Evolutionary conservation across 1,284 basidiomycete genomes (phyloP), one percentile per base, ranked within the genome.

Genomic region (Moesziomyces antarcticus): DNA sequence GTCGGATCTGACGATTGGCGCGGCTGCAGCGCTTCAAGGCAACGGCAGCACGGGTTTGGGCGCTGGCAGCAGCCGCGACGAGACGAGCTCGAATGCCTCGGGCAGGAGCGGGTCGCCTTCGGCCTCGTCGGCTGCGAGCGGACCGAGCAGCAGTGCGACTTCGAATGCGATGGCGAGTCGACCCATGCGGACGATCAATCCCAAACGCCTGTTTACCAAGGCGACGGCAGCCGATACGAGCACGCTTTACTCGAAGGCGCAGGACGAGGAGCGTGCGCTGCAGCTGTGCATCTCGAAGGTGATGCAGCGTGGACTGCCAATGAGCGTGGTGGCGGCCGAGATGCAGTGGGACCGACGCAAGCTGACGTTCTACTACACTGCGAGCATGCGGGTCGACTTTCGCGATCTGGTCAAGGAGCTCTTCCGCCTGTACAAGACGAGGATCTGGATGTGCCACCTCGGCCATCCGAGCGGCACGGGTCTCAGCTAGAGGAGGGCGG

Each of bases 311-410:
- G 82, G 94, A 81, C 86, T 99, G 80, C 94, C 94, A 18, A 99
- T 99, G 96, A 93, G 95, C 85, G 94, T 99, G 62, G 91, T 97
- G 59, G 94, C 97, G 83, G 95, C 94, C 33, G 96, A 98, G 86
- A 97, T 96, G 87, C 96, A 99, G 85, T 98, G 79, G 79, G 79
- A 81, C 54, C 91, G 96, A 50, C 92, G 94, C 85, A 97, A 98
- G 86, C 86, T 99, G 69, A 98, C 96, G 0, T 97, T 97, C 87
- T 98, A 97, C 86, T 99, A 97, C 85, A 88, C 95, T 65, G 93
- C 95, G 55, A 93, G 96, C 82, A 94, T 93, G 85, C 87, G 96
- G 74, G 95, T 99, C 84, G 96, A 99, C 85, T 98, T 99, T 86
- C 89, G 96, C 77, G 95, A 97, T 84, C 89, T 98, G 65, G 94